Percentiles rank a stretch among this genome's conserved stretches.
Evolutionary conservation across 257 asterid genomes (phyloP).

Genomic region (Solanum chmielewskii): DNA sequence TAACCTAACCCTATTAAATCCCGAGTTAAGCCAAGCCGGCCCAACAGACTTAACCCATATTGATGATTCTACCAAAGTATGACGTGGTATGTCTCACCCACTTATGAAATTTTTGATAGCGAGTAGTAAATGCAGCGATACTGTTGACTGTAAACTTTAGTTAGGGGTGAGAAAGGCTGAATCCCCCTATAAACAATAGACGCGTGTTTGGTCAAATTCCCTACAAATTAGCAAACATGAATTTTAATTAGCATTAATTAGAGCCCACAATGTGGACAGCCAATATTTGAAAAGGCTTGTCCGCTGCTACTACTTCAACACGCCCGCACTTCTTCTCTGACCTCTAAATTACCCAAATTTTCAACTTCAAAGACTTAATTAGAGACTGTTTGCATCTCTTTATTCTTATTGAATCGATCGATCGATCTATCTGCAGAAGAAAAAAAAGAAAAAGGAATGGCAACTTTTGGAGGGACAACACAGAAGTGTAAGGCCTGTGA

Average conservation of each 20-base stretch:
- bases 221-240: not conserved
- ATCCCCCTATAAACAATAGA: too few species aligned
- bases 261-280: conserved; percentile 10
- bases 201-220: not conserved
- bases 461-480: conserved; percentile 21
- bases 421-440: not conserved
- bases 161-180: not conserved
- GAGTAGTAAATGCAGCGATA: not conserved
- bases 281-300: not conserved
- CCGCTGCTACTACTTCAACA: conserved; percentile 3
- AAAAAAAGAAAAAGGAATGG: not conserved
- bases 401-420: not conserved
- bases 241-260: not conserved
- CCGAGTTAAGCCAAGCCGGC: too few species aligned
- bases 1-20: too few species aligned
- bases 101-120: not conserved
- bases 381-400: not conserved
- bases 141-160: not conserved
- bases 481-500: conserved; percentile 25
- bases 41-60: too few species aligned
- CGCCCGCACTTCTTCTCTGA: conserved; percentile 2
- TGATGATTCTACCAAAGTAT: too few species aligned
- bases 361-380: not conserved
- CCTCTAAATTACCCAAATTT: conserved; percentile 1
- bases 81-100: too few species aligned